Percentiles rank a stretch among this genome's conserved stretches.
Evolutionary conservation across 225 moss, liverwort and hornwort genomes (phyloP).

Genomic region (Sphagnum tenellum): DNA sequence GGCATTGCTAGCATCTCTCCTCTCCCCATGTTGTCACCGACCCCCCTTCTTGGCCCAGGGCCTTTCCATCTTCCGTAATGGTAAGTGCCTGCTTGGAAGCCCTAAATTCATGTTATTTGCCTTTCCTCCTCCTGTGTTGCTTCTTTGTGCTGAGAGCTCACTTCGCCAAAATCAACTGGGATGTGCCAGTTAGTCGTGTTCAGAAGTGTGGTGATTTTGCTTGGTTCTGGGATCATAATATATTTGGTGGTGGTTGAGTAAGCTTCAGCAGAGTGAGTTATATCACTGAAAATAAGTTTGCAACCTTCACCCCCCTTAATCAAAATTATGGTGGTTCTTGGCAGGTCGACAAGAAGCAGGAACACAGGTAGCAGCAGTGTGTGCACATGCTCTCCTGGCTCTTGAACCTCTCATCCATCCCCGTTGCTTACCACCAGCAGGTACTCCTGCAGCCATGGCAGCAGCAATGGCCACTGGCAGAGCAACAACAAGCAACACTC

Average conservation of each 20-base stretch:
- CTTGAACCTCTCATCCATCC: conserved; percentile 94
- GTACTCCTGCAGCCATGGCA: conserved; percentile 64
- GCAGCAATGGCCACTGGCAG: conserved; percentile 45
- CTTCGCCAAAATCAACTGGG: too few relatives aligned
- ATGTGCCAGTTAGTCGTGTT: too few relatives aligned
- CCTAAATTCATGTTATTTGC: too few relatives aligned
- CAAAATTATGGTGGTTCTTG: background rate
- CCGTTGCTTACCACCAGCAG: conserved; percentile 87
- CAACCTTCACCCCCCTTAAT: too few relatives aligned
- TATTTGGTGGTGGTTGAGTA: too few relatives aligned
- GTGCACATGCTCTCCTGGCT: conserved; percentile 85
- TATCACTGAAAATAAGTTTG: too few relatives aligned
- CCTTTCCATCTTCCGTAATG: conserved; percentile 80
- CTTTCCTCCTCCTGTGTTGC: too few relatives aligned
- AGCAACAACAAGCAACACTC: conserved; percentile 44
- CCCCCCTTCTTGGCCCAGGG: conserved; percentile 95
- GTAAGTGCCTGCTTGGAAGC: conserved; percentile 15
- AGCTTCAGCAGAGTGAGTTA: too few relatives aligned
- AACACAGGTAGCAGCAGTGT: conserved; percentile 84
- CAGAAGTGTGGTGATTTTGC: too few relatives aligned
- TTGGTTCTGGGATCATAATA: too few relatives aligned
- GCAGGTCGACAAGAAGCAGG: conserved; percentile 97
- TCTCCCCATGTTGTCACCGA: conserved; percentile 95
- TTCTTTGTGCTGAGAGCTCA: too few relatives aligned
- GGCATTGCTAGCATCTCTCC: conserved; percentile 82